A percentile compares a stretch with the other conserved stretches of the same genome.
These are phyloP conservation scores for Calocybe cyanea DNA, from an alignment of 768 basidiomycete species.

Conservation along the genomic window DNA sequence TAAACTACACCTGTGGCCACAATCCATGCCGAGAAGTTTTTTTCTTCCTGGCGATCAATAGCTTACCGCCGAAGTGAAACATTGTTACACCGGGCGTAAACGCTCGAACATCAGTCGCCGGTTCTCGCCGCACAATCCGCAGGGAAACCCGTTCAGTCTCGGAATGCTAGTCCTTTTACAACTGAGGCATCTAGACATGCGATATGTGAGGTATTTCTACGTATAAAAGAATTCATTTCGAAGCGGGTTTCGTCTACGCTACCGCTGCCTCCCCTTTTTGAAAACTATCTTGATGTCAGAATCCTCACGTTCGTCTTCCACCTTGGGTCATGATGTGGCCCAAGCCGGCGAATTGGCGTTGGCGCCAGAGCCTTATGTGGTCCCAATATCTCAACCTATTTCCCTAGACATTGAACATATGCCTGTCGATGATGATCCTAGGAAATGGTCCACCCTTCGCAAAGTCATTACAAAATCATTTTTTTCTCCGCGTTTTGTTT, in stretches of 20 bases:
- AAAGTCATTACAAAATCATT: constrained; percentile 52
- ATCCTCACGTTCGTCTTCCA: constrained; percentile 8
- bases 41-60: neutral
- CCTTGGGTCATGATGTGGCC: constrained; percentile 4
- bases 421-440: constrained; percentile 58
- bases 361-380: neutral
- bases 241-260: neutral
- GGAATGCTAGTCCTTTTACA: neutral
- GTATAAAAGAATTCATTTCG: constrained; percentile 11
- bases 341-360: neutral
- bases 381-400: neutral
- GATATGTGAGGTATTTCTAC: neutral
- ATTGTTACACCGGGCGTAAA: neutral
- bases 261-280: neutral
- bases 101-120: neutral
- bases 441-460: constrained; percentile 49
- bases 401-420: constrained; percentile 46
- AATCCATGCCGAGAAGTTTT: neutral
- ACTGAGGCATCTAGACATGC: neutral
- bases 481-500: too few species aligned
- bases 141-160: too few species aligned
- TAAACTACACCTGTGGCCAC: constrained; percentile 1
- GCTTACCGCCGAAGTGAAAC: neutral
- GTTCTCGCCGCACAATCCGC: too few species aligned
- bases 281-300: constrained; percentile 1